phyloP scores from a whole-genome alignment of 768 basidiomycete species.

The Zangia roseola region DNA sequence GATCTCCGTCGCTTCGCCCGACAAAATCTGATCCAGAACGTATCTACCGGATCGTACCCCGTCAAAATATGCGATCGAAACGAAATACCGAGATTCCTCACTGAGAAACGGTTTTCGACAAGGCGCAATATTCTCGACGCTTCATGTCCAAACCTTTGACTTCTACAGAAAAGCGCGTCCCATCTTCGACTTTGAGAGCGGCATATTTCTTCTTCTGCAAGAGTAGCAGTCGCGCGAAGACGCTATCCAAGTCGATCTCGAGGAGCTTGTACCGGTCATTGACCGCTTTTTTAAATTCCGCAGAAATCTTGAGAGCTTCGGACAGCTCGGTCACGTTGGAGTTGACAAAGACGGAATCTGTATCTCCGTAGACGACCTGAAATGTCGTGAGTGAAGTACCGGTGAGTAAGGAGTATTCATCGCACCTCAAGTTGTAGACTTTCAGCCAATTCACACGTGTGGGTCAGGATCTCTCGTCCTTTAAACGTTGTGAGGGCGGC shows the following conservation, averaged over 20 bases:
- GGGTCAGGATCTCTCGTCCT: conserved; percentile 94
- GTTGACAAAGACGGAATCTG: conserved; percentile 98
- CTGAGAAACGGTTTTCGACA: conserved; percentile 94
- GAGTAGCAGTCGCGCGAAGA: conserved; percentile 89
- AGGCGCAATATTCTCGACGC: conserved; percentile 86
- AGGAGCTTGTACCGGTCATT: conserved; percentile 94
- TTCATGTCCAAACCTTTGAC: conserved; percentile 99
- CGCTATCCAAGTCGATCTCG: conserved; percentile 93
- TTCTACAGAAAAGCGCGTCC: conserved; percentile 73
- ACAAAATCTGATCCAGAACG: conserved; percentile 86
- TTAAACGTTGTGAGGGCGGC: conserved; percentile 97
- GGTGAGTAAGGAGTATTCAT: background rate
- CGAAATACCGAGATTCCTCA: conserved; percentile 39
- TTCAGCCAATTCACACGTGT: conserved; percentile 91
- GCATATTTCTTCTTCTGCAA: conserved; percentile 99
- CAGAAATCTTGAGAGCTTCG: conserved; percentile 89
- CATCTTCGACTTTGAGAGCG: conserved; percentile 91
- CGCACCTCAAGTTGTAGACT: conserved; percentile 80
- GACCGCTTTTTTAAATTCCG: conserved; percentile 91
- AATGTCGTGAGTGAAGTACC: background rate
- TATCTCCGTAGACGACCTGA: conserved; percentile 98
- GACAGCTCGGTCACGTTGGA: conserved; percentile 87
- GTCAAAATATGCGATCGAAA: background rate
- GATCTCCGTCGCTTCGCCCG: conserved; percentile 84
- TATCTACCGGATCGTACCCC: conserved; percentile 51